These are phyloP conservation scores for Backusella australiensis DNA, from an alignment of 192 early-diverging fungal genomes.

Conservation along the genomic window DNA sequence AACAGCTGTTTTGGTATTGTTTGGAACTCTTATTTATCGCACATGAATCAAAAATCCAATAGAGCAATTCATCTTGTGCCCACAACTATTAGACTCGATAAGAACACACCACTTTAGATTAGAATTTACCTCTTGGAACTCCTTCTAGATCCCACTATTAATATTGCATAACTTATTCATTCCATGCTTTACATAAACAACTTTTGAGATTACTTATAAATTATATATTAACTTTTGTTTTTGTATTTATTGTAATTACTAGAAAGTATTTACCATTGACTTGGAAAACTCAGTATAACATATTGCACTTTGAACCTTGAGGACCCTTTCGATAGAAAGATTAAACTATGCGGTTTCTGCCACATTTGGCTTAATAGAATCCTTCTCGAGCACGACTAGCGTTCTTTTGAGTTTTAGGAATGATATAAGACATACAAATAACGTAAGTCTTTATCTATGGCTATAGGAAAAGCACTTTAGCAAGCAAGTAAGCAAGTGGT, in stretches of 20 bases:
- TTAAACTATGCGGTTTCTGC: conserved; percentile 79
- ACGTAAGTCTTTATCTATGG: conserved; percentile 63
- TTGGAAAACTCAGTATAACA: background rate
- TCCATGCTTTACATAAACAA: background rate
- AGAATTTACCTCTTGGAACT: background rate
- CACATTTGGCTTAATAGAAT: conserved; percentile 84
- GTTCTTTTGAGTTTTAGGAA: conserved; percentile 89
- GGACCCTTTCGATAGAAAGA: conserved; percentile 97
- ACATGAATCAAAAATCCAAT: conserved; percentile 18
- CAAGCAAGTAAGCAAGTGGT: background rate
- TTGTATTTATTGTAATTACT: background rate
- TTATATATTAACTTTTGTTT: background rate
- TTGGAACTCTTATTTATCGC: conserved; percentile 26
- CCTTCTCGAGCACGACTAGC: conserved; percentile 96
- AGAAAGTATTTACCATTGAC: background rate
- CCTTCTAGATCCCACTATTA: background rate
- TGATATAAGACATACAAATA: conserved; percentile 77
- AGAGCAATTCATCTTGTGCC: background rate
- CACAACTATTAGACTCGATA: background rate
- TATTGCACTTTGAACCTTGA: conserved; percentile 63
- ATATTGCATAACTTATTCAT: background rate
- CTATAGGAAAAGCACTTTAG: background rate
- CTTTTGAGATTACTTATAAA: background rate
- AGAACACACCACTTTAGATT: background rate
- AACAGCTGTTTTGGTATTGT: conserved; percentile 8